Conservation (phyloP, 2,329 filamentous ascomycete species). For the Aspergillus arachidicola region DNA sequence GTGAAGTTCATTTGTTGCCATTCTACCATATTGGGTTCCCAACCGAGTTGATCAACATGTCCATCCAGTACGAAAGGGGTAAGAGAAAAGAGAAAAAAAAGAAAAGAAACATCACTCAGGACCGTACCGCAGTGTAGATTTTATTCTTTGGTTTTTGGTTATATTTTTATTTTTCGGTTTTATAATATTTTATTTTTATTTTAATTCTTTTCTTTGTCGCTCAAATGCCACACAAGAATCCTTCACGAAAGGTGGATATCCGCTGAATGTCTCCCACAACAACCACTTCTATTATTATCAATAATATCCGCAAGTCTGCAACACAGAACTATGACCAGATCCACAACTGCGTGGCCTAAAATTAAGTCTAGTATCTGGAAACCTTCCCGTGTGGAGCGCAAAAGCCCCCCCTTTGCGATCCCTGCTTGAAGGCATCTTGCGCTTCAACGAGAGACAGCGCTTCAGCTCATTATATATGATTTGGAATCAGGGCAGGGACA, state of each 20-base stretch:
- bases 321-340: constrained; percentile 12
- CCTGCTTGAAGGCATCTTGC: constrained; percentile 14
- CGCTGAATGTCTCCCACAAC: background rate
- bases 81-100: background rate
- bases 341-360: constrained; percentile 31
- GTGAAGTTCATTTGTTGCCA: background rate
- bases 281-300: constrained; percentile 15
- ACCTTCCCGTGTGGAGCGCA: constrained; percentile 17
- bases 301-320: constrained; percentile 8
- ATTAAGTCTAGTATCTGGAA: constrained; percentile 18
- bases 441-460: background rate
- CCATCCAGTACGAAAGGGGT: background rate
- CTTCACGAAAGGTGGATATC: background rate
- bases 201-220: background rate
- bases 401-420: constrained; percentile 22
- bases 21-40: background rate
- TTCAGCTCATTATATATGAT: background rate
- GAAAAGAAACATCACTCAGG: background rate
- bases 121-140: background rate
- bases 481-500: background rate
- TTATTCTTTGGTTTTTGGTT: background rate
- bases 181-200: background rate
- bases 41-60: background rate
- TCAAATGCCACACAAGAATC: constrained; percentile 6
- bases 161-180: background rate